Percentiles rank a stretch among this genome's conserved stretches.
Evolutionary conservation across 2,329 filamentous ascomycete genomes (phyloP).

Genomic region (Alternaria infectoria): DNA sequence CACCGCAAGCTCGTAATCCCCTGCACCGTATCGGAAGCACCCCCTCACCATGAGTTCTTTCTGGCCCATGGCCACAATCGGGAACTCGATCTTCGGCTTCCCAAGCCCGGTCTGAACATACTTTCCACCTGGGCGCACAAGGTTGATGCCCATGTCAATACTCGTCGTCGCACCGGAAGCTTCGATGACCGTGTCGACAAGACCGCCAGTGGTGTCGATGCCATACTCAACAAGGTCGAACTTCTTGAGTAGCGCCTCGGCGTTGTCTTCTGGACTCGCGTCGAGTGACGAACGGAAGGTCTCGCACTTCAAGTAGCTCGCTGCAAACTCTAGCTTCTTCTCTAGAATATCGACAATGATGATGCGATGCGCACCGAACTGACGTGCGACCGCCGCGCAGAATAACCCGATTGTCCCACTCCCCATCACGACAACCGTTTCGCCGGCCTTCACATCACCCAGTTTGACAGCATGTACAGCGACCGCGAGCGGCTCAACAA

Average conservation of each 20-base stretch:
- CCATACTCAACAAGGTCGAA: constrained; percentile 67
- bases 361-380: constrained; percentile 76
- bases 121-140: constrained; percentile 88
- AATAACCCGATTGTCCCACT: constrained; percentile 91
- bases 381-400: constrained; percentile 73
- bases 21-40: constrained; percentile 41
- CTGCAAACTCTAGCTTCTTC: constrained; percentile 79
- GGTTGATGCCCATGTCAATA: constrained; percentile 83
- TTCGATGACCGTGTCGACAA: constrained; percentile 82
- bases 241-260: constrained; percentile 59
- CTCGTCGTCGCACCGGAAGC: constrained; percentile 92
- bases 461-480: constrained; percentile 85
- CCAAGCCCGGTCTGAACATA: constrained; percentile 95
- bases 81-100: constrained; percentile 88
- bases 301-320: constrained; percentile 75
- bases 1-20: constrained; percentile 42
- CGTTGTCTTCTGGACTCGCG: constrained; percentile 71
- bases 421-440: constrained; percentile 85
- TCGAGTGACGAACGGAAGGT: constrained; percentile 70
- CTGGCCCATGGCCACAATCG: constrained; percentile 89
- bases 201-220: constrained; percentile 63
- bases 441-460: constrained; percentile 78
- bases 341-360: constrained; percentile 93
- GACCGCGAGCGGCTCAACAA: constrained; percentile 88
- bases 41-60: constrained; percentile 69